These are phyloP conservation scores for Pouteria glomerata DNA, from an alignment of 148 eudicot genomes.

Conservation along the genomic window DNA sequence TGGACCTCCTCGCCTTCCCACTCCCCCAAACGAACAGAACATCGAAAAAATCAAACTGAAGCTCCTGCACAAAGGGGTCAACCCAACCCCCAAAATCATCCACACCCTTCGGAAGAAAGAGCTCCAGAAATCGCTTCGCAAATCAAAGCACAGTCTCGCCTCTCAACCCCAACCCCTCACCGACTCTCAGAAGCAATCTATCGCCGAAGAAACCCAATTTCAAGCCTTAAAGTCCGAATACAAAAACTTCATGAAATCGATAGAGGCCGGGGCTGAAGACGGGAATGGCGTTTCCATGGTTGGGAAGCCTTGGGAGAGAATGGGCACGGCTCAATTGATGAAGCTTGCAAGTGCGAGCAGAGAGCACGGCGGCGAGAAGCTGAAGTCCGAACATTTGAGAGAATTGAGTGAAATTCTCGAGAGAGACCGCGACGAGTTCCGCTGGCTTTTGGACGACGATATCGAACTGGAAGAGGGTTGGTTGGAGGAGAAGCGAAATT, in stretches of 20 bases:
- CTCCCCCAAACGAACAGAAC: slow-evolving; percentile 26
- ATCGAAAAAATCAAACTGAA: slow-evolving; percentile 48
- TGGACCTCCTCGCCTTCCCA: slow-evolving; percentile 36
- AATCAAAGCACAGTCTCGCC: slow-evolving; percentile 38
- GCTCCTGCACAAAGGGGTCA: slow-evolving; percentile 54
- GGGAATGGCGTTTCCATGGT: slow-evolving; percentile 16
- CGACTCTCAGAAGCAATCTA: slow-evolving; percentile 29
- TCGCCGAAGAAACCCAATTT: slow-evolving; percentile 53
- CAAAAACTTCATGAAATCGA: slow-evolving; percentile 30
- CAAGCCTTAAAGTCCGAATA: slow-evolving; percentile 48
- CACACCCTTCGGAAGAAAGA: slow-evolving; percentile 80
- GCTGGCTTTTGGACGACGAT: slow-evolving; percentile 70
- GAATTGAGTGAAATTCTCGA: slow-evolving; percentile 68
- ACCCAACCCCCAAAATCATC: slow-evolving; percentile 80
- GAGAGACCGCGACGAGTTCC: slow-evolving; percentile 48
- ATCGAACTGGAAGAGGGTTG: slow-evolving; percentile 50
- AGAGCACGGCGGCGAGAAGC: slow-evolving; percentile 30
- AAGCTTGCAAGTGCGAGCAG: slow-evolving; percentile 32
- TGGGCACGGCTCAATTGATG: slow-evolving; percentile 42
- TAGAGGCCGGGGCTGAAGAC: slow-evolving; percentile 11
- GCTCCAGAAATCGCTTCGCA: slow-evolving; percentile 59
- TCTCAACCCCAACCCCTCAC: slow-evolving; percentile 29
- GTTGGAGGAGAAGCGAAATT: slow-evolving; percentile 19
- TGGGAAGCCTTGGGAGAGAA: slow-evolving; percentile 76
- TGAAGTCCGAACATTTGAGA: slow-evolving; percentile 57